A percentile compares a stretch with the other conserved stretches of the same genome.
Conservation (phyloP, 2,329 filamentous ascomycete species). For the Amauroascus verrucosus region DNA sequence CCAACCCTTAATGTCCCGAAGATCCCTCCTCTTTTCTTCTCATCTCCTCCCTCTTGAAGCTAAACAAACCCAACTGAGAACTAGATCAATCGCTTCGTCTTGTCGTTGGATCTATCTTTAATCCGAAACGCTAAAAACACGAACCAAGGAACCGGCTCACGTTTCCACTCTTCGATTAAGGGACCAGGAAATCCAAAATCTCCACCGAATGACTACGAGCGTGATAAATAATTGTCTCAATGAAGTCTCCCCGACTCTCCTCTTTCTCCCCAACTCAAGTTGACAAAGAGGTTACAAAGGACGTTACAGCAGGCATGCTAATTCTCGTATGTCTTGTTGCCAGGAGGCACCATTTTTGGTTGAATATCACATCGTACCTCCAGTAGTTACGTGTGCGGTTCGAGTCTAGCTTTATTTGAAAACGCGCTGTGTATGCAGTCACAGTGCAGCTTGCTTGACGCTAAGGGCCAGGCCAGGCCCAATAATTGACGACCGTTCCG, state of each 20-base stretch:
- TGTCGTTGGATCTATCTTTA: conserved; percentile 1
- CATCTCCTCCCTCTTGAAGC: not conserved
- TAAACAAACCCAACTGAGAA: not conserved
- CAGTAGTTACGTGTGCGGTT: not conserved
- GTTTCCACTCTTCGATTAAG: conserved; percentile 4
- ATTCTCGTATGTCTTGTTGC: not conserved
- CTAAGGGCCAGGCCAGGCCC: conserved; percentile 4
- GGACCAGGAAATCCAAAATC: conserved; percentile 1
- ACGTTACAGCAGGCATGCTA: not conserved
- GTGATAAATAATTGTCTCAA: not conserved
- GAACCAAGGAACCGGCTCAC: conserved; percentile 9
- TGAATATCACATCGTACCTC: not conserved
- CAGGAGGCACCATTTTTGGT: no score
- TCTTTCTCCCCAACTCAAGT: not conserved
- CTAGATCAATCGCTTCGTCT: conserved; percentile 1
- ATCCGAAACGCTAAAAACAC: conserved; percentile 7
- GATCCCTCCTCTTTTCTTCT: conserved; percentile 1
- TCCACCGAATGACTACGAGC: not conserved
- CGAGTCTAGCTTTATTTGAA: conserved; percentile 3
- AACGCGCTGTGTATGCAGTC: conserved; percentile 10
- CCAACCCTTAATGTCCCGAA: conserved; percentile 2
- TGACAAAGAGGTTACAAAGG: not conserved
- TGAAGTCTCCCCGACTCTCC: not conserved
- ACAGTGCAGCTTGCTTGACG: conserved; percentile 8
- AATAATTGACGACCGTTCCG: not conserved